These are phyloP conservation scores for Diaporthe velutina DNA, from an alignment of 2,329 filamentous ascomycete genomes.

Conservation along the genomic window DNA sequence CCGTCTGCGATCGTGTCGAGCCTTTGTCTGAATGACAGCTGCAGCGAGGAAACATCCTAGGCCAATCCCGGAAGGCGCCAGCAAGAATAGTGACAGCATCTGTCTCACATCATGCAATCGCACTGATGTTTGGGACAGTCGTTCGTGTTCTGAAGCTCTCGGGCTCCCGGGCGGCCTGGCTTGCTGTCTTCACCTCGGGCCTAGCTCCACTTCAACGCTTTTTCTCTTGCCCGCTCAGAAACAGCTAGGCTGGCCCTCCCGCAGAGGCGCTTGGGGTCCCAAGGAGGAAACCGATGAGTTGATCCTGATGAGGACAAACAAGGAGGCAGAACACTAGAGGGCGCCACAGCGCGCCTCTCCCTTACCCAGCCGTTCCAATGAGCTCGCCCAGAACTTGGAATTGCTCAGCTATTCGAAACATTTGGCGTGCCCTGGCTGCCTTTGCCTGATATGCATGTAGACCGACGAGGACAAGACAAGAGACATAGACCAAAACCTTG, in stretches of 20 bases:
- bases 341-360: slow-evolving; percentile 29
- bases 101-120: slow-evolving; percentile 34
- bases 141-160: slow-evolving; percentile 22
- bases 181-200: slow-evolving; percentile 3
- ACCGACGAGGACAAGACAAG: neutral
- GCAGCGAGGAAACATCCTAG: slow-evolving; percentile 30
- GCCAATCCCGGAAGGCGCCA: slow-evolving; percentile 23
- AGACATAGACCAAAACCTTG: no score
- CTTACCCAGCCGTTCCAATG: slow-evolving; percentile 18
- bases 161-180: slow-evolving; percentile 4
- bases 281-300: slow-evolving; percentile 28
- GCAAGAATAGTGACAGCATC: slow-evolving; percentile 30
- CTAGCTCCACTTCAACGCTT: slow-evolving; percentile 22
- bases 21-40: slow-evolving; percentile 18
- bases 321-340: slow-evolving; percentile 19
- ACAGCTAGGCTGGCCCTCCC: slow-evolving; percentile 20
- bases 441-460: neutral
- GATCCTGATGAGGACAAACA: slow-evolving; percentile 28
- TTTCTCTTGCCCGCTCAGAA: slow-evolving; percentile 10
- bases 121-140: slow-evolving; percentile 21
- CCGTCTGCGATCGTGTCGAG: neutral
- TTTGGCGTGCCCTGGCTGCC: neutral
- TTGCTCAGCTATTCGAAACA: slow-evolving; percentile 23
- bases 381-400: slow-evolving; percentile 6
- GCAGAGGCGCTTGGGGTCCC: slow-evolving; percentile 1